Base-by-base conservation (phyloP, 2,329 filamentous ascomycete genomes). In the Penicillium glabrum region DNA sequence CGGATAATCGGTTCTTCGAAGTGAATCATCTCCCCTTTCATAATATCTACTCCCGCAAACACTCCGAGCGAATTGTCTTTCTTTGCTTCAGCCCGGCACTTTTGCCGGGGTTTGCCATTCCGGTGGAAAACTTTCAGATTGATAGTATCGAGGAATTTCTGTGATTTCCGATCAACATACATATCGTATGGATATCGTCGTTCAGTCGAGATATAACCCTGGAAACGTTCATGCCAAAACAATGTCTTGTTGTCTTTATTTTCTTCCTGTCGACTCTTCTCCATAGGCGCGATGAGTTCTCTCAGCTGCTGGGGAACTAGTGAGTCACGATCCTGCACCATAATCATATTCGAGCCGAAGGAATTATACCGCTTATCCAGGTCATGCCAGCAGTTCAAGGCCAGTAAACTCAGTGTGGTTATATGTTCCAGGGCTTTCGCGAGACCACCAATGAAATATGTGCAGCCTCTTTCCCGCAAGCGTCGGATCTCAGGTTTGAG, bases 1-100 rank as follows among this genome's bases (percentile, higher is more conserved):
- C 73, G 64, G n/a, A 74, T 66, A 3, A 67, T 68, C 3, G 73
- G 73, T 41, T 74, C 72, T 48, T 75, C 72, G 23, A 59, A 65
- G 55, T 69, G 67, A 33, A 75, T 67, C 7, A 70, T 19, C 26
- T 66, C 60, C 1, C 64, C 64, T 23, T 51, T 47, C 16, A 52
- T 33, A 37, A 75, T 74, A 6, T 64, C 24, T 14, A 54, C 39
- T 3, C 51, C 66, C 7, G 73, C 73, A 50, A 69, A 68, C n/a
- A 74, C 67, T 2, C 61, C 58, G n/a, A 69, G 14, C 45, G 27
- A 51, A 52, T 52, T 33, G 58, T 16, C 14, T 3, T 16, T 57
- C 50, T 41, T 64, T 26, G 37, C 56, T 63, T 10, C 4, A 21
- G 9, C 50, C 21, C 1, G 35, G 5, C 23, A 9, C 7, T 11